Percentiles rank a stretch among this genome's conserved stretches.
Evolutionary conservation across 768 basidiomycete species (phyloP).

Genomic region (Collybia sordida): DNA sequence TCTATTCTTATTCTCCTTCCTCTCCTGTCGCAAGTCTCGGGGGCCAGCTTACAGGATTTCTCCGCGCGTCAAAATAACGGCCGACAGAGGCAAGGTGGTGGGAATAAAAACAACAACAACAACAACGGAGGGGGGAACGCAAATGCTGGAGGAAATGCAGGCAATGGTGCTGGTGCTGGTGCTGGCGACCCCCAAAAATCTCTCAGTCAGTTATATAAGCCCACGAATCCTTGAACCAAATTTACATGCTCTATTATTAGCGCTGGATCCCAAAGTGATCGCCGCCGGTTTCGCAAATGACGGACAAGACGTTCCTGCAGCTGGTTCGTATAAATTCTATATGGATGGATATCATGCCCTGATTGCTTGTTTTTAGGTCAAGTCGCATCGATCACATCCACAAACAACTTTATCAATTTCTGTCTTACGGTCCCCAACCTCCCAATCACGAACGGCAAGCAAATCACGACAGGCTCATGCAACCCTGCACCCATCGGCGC

Average conservation of each 20-base stretch:
- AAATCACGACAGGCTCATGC: conserved; percentile 47
- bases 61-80: conserved; percentile 21
- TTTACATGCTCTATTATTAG: conserved; percentile 20
- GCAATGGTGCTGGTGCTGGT: conserved; percentile 2
- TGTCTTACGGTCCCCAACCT: conserved; percentile 40
- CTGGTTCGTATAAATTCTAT: conserved; percentile 25
- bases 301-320: conserved; percentile 41
- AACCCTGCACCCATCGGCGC: conserved; percentile 55
- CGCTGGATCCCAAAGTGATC: conserved; percentile 53
- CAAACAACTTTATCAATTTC: conserved; percentile 61
- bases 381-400: conserved; percentile 47
- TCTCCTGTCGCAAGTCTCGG: conserved; percentile 36
- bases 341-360: conserved; percentile 12
- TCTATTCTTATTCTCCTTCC: conserved; percentile 37
- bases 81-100: conserved; percentile 16
- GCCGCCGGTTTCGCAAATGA: conserved; percentile 48
- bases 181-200: conserved; percentile 43
- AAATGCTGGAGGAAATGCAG: background rate
- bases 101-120: conserved; percentile 15
- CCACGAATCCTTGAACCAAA: background rate
- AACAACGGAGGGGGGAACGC: conserved; percentile 9
- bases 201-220: conserved; percentile 26
- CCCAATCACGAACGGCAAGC: conserved; percentile 53
- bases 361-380: conserved; percentile 32
- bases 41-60: conserved; percentile 21